Evolutionary conservation across 495 filamentous ascomycete genomes (phyloP).

Genomic region (Stereocaulon alpinum): DNA sequence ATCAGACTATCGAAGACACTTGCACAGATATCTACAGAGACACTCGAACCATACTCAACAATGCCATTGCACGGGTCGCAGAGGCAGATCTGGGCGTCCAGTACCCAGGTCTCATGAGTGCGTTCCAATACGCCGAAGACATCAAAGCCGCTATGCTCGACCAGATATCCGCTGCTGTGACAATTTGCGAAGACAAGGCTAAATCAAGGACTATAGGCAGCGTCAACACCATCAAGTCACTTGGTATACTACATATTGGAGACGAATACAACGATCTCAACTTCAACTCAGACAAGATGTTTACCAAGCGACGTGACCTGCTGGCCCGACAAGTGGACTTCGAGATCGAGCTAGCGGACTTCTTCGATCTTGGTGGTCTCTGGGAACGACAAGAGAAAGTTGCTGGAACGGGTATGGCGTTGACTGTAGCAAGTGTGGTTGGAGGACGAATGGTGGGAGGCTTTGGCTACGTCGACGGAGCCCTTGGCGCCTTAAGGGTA

Average conservation of each 20-base stretch:
- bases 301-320: slow-evolving; percentile 65
- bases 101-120: slow-evolving; percentile 76
- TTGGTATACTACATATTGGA: slow-evolving; percentile 82
- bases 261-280: slow-evolving; percentile 72
- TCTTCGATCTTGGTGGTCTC: slow-evolving; percentile 74
- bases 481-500: slow-evolving; percentile 64
- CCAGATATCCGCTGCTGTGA: slow-evolving; percentile 68
- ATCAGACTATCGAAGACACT: slow-evolving; percentile 71
- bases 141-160: slow-evolving; percentile 85
- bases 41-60: slow-evolving; percentile 61
- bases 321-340: slow-evolving; percentile 77
- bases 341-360: slow-evolving; percentile 80
- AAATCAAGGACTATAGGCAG: slow-evolving; percentile 66
- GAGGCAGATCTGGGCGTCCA: slow-evolving; percentile 66
- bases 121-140: slow-evolving; percentile 88
- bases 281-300: slow-evolving; percentile 89
- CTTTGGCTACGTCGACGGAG: slow-evolving; percentile 80
- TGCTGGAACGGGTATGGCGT: slow-evolving; percentile 81
- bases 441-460: slow-evolving; percentile 72
- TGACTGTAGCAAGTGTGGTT: slow-evolving; percentile 82
- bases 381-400: slow-evolving; percentile 91
- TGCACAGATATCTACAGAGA: slow-evolving; percentile 75
- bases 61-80: slow-evolving; percentile 63
- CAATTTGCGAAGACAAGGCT: slow-evolving; percentile 72
- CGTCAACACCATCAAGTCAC: slow-evolving; percentile 76